phyloP scores from a whole-genome alignment of 1,284 basidiomycete species.

The Puccinia horiana region DNA sequence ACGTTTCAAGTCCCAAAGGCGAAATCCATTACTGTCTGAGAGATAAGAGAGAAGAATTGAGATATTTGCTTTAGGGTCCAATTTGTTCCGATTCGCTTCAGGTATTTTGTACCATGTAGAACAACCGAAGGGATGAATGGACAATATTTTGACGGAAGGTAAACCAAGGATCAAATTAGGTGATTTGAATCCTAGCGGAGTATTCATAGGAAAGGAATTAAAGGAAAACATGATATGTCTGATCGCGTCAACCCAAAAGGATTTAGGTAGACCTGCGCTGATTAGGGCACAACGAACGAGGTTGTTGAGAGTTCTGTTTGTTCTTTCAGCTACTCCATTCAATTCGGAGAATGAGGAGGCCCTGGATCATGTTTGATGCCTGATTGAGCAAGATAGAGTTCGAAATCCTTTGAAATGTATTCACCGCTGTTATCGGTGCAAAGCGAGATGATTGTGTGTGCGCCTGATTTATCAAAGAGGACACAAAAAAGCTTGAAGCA shows the following conservation, averaged over 20 bases:
- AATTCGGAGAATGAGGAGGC: constrained; percentile 22
- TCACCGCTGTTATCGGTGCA: constrained; percentile 4
- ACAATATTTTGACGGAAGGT: not conserved
- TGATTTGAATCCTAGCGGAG: constrained; percentile 10
- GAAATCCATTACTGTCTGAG: not conserved
- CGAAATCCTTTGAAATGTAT: not conserved
- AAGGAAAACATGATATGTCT: not conserved
- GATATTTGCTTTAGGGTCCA: not conserved
- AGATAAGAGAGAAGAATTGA: not conserved
- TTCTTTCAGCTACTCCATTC: constrained; percentile 23
- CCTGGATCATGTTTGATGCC: constrained; percentile 14
- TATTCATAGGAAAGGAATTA: not conserved
- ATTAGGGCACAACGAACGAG: not conserved
- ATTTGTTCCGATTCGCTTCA: not conserved
- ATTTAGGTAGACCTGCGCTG: not conserved
- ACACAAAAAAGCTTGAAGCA: constrained; percentile 58
- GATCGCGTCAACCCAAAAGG: constrained; percentile 9
- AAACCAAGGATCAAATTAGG: not conserved
- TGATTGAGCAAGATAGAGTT: not conserved
- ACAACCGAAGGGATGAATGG: not conserved
- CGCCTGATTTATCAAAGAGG: constrained; percentile 53
- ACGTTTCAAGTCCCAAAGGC: not conserved
- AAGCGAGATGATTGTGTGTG: constrained; percentile 25
- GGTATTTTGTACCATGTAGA: not conserved
- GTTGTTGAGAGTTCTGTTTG: not conserved